Evolutionary conservation across 2,329 filamentous ascomycete species (phyloP), one percentile per base, ranked within the genome.

Genomic region (Epichloe sibirici): DNA sequence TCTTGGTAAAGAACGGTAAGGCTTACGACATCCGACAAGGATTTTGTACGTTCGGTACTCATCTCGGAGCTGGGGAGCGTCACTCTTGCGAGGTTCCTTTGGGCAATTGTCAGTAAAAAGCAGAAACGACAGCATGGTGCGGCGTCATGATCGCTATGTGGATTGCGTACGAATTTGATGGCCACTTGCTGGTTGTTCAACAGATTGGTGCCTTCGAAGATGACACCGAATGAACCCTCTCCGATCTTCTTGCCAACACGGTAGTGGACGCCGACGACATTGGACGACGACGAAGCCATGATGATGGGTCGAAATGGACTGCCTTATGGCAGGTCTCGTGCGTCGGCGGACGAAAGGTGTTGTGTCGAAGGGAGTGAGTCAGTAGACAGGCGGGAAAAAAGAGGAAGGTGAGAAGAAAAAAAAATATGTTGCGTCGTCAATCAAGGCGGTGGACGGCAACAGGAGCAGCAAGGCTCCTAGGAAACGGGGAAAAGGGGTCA

Each of bases 21-120:
- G 57, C 93, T 86, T 76, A 98, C 93, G 91, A 77, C 93, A 98
- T 68, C 93, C 93, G 60, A 97, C 93, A 61, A 98, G 82, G 63
- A 98, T 97, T 78, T 98, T 98, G 78, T 98, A 98, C 55, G 93
- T 98, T 65, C 93, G 83, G 71, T 98, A 98, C 71, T 98, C 93
- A 79, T 98, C 93, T 71, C 93, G 86, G 60, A 98, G 75, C 71
- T 98, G 93, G 53, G 93, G 93, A 67, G 93, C 93, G 74, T 98
- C 93, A 71, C 91, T 97, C 77, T 98, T 98, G 62, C 93, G 82
- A 55, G 93, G 93, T 85, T 98, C 93, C 89, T 94, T 61, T 46
- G 42, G 9, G 53, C 44, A 48, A 37, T 23, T 47, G 48, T 53
- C 45, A 52, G 50, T 48, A 21, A 34, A 7, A n/a, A 47, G 21